phyloP scores from a whole-genome alignment of 2,329 filamentous ascomycete species.

The Fusarium ambrosium region DNA sequence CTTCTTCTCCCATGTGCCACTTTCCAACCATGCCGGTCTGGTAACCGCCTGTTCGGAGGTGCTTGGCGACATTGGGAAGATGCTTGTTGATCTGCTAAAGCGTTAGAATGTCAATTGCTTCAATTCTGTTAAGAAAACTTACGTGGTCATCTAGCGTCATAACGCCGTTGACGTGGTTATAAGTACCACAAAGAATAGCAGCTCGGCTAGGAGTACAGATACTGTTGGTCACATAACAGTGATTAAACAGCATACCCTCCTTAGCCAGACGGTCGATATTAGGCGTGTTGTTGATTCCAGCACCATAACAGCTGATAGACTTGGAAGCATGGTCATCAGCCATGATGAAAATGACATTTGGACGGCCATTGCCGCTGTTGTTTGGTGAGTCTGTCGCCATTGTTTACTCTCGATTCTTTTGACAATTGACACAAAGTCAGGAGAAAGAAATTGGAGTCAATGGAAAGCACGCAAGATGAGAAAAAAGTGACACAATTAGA shows the following conservation, averaged over 20 bases:
- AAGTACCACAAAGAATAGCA: conserved; percentile 62
- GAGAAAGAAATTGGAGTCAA: background rate
- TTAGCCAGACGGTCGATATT: conserved; percentile 63
- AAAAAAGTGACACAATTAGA: background rate
- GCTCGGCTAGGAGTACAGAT: conserved; percentile 67
- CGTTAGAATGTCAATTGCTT: background rate
- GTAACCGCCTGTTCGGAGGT: conserved; percentile 61
- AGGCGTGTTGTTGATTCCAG: conserved; percentile 65
- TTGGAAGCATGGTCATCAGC: conserved; percentile 67
- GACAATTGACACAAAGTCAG: background rate
- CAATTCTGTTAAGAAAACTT: background rate
- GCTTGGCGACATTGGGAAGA: conserved; percentile 65
- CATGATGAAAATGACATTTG: conserved; percentile 63
- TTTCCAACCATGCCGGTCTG: conserved; percentile 67
- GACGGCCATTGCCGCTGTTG: conserved; percentile 16
- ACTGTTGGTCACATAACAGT: conserved; percentile 67
- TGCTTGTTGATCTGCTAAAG: conserved; percentile 59
- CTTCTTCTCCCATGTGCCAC: conserved; percentile 66
- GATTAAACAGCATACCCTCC: conserved; percentile 65
- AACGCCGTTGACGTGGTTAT: conserved; percentile 67
- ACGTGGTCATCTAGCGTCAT: conserved; percentile 60
- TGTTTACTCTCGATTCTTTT: background rate
- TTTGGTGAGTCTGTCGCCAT: conserved; percentile 13
- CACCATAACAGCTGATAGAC: conserved; percentile 62
- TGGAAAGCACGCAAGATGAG: background rate